Evolutionary conservation across 1,284 basidiomycete species (phyloP), one percentile per base, ranked within the genome.

Genomic region (Kwoniella shivajii): DNA sequence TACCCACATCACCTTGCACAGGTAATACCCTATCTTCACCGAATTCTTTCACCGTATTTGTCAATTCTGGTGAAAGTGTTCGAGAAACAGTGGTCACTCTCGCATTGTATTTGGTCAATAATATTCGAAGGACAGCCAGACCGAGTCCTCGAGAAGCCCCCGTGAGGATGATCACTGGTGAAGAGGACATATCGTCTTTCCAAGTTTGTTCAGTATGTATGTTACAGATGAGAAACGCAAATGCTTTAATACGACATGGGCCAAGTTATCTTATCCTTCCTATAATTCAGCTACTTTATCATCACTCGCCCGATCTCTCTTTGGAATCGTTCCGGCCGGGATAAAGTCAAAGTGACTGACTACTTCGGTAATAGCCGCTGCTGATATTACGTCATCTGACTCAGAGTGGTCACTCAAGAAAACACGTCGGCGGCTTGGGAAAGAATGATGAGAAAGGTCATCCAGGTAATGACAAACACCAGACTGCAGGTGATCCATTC

Each of bases 21-120:
- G 61, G 22, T 41, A 50, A 67, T 9, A 76, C 54, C 22, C 66
- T 56, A 26, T 68, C 68, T 11, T 66, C 60, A 5, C 72, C 65
- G 57, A 73, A 74, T 42, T 70, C 42, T 0, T 61, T 24, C 1
- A 68, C 66, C 13, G 82, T 71, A 0, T 64, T 55, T 5, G 68
- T 31, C 7, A 84, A 77, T 50, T 77, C 79, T 3, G 72, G 52
- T 0, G 82, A 64, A 6, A 78, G 50, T 3, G 79, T 76, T 16
- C 83, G 76, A n/a, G 80, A 81, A 43, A 83, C 63, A 0, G 81
- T 75, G 16, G 82, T 76, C 33, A 84, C 79, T 33, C 76, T 72
- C 16, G 73, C 70, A n/a, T 68, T 66, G 67, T 73, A 73, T 20
- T 54, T 69, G 18, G 61, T 37, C 4, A 82, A 71, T 6, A 83